phyloP scores from a whole-genome alignment of 2,329 filamentous ascomycete species.

The Trichoderma atrobrunneum region DNA sequence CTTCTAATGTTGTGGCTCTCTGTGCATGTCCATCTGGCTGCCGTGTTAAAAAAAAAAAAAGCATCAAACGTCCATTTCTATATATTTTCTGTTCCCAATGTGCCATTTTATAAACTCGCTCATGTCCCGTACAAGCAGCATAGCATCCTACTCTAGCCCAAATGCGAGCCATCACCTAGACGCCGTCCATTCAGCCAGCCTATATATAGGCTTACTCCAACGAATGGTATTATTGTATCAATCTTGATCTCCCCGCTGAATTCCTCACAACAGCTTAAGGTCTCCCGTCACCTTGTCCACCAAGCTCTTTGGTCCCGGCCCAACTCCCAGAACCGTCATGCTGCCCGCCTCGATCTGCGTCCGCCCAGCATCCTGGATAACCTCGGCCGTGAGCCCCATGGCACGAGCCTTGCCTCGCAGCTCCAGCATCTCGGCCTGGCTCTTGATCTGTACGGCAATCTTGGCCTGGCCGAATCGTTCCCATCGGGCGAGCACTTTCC shows the following conservation, averaged over 20 bases:
- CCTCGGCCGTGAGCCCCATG: slow-evolving; percentile 80
- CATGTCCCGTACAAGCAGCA: not conserved
- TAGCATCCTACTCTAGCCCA: not conserved
- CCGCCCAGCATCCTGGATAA: slow-evolving; percentile 91
- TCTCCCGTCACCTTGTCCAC: slow-evolving; percentile 83
- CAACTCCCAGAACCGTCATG: slow-evolving; percentile 84
- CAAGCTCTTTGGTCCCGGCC: slow-evolving; percentile 77
- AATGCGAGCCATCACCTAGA: not conserved
- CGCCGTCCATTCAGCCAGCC: slow-evolving; percentile 1
- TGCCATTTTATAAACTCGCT: not conserved
- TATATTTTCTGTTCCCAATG: slow-evolving; percentile 1
- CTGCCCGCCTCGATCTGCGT: slow-evolving; percentile 96
- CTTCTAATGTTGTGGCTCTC: not conserved
- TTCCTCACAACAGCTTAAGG: slow-evolving; percentile 70
- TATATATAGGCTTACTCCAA: not conserved
- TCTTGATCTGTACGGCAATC: slow-evolving; percentile 85
- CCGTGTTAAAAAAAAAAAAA: not conserved
- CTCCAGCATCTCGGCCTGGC: slow-evolving; percentile 74
- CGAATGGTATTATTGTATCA: not conserved
- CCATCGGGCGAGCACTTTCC: slow-evolving; percentile 74
- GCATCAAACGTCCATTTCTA: not conserved
- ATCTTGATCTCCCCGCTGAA: not conserved
- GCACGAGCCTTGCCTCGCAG: slow-evolving; percentile 76
- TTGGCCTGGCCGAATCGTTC: slow-evolving; percentile 86
- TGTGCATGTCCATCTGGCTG: not conserved